Evolutionary conservation across 2,329 filamentous ascomycete species (phyloP).

Genomic region (Colletotrichum chlorophyti): DNA sequence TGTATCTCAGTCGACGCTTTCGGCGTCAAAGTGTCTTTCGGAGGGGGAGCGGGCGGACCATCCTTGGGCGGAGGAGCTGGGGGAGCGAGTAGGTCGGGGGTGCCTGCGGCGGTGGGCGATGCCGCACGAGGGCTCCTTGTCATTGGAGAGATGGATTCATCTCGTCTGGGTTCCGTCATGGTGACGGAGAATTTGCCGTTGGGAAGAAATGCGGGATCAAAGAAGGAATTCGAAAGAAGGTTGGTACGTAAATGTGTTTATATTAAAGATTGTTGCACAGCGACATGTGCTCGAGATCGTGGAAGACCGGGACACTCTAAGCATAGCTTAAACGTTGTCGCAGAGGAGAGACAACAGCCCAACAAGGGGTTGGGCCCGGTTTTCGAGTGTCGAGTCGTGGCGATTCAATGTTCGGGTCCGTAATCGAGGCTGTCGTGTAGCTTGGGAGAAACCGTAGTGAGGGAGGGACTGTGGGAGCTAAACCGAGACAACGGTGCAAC

Average conservation of each 20-base stretch:
- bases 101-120: constrained; percentile 9
- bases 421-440: not conserved
- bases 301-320: not conserved
- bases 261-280: not conserved
- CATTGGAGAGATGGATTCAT: constrained; percentile 35
- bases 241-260: not conserved
- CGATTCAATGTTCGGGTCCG: not conserved
- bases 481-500: constrained; percentile 11
- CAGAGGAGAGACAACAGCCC: constrained; percentile 1
- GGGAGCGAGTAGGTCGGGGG: constrained; percentile 14
- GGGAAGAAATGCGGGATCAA: not conserved
- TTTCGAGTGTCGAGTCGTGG: not conserved
- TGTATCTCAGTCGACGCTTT: constrained; percentile 25
- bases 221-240: not conserved
- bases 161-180: constrained; percentile 28
- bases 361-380: not conserved
- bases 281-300: not conserved
- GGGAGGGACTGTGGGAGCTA: not conserved
- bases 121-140: constrained; percentile 24
- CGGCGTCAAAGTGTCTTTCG: constrained; percentile 23
- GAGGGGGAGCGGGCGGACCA: constrained; percentile 15
- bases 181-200: constrained; percentile 1
- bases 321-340: not conserved
- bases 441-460: too few species aligned
- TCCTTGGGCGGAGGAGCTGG: constrained; percentile 25